A percentile compares a stretch with the other conserved stretches of the same genome.
Conservation (phyloP, 805 yeast genomes). For the Saturnispora kantuleensis region DNA sequence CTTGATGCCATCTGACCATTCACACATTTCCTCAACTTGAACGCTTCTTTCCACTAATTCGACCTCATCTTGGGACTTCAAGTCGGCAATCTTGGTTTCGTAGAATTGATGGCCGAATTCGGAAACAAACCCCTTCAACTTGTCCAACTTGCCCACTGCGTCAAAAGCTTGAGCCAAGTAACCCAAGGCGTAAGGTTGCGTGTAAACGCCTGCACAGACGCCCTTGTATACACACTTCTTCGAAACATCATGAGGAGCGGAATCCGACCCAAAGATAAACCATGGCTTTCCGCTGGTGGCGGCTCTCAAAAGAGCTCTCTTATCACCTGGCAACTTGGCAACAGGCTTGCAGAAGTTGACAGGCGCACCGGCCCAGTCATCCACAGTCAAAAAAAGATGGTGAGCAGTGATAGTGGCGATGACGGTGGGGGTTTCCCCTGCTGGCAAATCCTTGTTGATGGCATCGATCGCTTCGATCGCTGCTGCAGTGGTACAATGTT, state of each 20-base stretch:
- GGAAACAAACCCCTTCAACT: conserved; percentile 64
- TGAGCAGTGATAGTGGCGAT: conserved; percentile 96
- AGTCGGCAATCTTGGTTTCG: conserved; percentile 36
- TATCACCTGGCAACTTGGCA: conserved; percentile 84
- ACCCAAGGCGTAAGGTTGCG: conserved; percentile 73
- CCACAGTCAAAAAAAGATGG: conserved; percentile 80
- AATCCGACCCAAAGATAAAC: conserved; percentile 95
- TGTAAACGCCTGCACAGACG: conserved; percentile 97
- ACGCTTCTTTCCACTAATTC: conserved; percentile 45
- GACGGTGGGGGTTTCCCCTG: conserved; percentile 40
- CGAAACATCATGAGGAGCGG: conserved; percentile 90
- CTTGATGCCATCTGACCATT: conserved; percentile 31
- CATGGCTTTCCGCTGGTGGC: conserved; percentile 87
- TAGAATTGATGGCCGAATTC: conserved; percentile 69
- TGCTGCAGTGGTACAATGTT: conserved; percentile 88
- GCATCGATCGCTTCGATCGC: conserved; percentile 71
- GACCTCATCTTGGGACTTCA: conserved; percentile 38
- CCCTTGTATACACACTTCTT: conserved; percentile 69
- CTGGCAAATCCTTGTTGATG: conserved; percentile 40
- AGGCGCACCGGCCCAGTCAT: conserved; percentile 95
- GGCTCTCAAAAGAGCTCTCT: conserved; percentile 70
- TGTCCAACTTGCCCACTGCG: conserved; percentile 47
- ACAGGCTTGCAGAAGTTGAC: conserved; percentile 96
- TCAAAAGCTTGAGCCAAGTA: conserved; percentile 87
- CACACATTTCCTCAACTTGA: conserved; percentile 50